Conservation (phyloP, 1,139 yeast species). For the Hanseniaspora gamundiae region DNA sequence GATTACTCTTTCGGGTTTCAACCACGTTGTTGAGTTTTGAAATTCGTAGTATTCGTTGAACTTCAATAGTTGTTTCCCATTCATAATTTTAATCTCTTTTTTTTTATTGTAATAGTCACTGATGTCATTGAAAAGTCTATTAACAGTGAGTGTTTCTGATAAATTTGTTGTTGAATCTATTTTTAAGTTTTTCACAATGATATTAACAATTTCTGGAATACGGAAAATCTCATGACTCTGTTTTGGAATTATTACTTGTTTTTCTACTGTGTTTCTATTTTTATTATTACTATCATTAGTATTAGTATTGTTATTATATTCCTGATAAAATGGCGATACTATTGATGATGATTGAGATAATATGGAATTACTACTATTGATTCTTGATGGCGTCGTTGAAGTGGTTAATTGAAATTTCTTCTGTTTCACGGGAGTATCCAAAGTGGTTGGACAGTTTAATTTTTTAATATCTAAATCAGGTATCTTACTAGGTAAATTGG, state of each 20-base stretch:
- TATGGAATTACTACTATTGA: slow-evolving; percentile 5
- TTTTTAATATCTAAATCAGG: not conserved
- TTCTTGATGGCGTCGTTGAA: not conserved
- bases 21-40: slow-evolving; percentile 2
- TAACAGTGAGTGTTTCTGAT: slow-evolving; percentile 20
- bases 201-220: slow-evolving; percentile 70
- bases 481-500: not conserved
- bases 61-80: slow-evolving; percentile 4
- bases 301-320: not conserved
- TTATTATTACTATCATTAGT: no score
- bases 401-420: not conserved
- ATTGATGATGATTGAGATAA: slow-evolving; percentile 2
- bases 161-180: slow-evolving; percentile 43
- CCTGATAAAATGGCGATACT: slow-evolving; percentile 4
- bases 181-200: slow-evolving; percentile 32
- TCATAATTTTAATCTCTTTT: slow-evolving; percentile 5
- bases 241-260: not conserved
- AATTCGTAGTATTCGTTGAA: slow-evolving; percentile 6
- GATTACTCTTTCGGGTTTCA: slow-evolving; percentile 5
- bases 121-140: slow-evolving; percentile 3
- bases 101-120: slow-evolving; percentile 1
- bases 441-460: not conserved
- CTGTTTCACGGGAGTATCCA: slow-evolving; percentile 1
- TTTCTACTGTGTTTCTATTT: no score
- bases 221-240: slow-evolving; percentile 40